Evolutionary conservation across 1,284 basidiomycete species (phyloP), one percentile per base, ranked within the genome.

Genomic region (Bjerkandera adusta): DNA sequence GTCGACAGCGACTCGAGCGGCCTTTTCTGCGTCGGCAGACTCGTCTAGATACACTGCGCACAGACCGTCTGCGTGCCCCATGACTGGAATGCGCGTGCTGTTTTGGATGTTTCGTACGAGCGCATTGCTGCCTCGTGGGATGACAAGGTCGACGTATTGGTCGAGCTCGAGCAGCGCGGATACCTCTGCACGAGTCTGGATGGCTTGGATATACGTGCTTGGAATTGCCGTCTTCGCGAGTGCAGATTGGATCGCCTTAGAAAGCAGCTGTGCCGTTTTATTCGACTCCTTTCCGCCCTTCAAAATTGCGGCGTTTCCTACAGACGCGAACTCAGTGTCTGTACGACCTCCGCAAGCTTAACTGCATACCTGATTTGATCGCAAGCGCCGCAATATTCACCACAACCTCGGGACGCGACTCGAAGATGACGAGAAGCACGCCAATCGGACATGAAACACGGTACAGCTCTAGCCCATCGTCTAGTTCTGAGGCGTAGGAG

Each of bases 61-160:
- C 7, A 98, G 70, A 0, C 96, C 96, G 65, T 99, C 96, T 3
- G 97, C 96, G 62, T 99, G 97, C 1, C 97, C 97, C 94, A 99
- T 97, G 36, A 99, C 97, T 1, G 97, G 88, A 54, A 99, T 98
- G 46, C 89, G 77, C 0, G 96, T 97, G 52, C 77, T 82, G 51
- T 91, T 86, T 66, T 98, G 92, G 48, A 99, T 97, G 62, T 73
- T 87, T 51, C 73, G 77, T 10, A 99, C 97, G 18, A 99, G 81
- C 57, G 80, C 83, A 59, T 96, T 97, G 59, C 93, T 93, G 12
- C 97, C 97, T 45, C 97, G 75, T 0, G 97, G 97, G 66, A 99
- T 97, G 46, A 99, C 95, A 10, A 99, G 76, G 68, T 99, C 95
- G 59, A 99, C 97, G 67, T 93, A 94, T 43, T 81, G 77, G 63